A percentile compares a stretch with the other conserved stretches of the same genome.
Conservation (phyloP, 345 rosid species). For the Brassica rapa region DNA sequence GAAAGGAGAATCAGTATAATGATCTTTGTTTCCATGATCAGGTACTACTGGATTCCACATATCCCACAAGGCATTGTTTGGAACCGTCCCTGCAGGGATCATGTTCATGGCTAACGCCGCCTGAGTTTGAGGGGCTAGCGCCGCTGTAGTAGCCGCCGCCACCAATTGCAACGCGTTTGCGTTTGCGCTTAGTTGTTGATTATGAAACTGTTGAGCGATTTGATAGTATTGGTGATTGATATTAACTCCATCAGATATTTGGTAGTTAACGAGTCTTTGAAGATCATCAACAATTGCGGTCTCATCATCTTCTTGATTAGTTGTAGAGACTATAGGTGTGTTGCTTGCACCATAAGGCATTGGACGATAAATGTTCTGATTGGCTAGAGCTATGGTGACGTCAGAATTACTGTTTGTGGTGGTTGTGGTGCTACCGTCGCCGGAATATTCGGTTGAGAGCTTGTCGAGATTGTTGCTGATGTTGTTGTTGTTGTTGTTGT, state of each 20-base stretch:
- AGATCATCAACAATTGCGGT: slow-evolving; percentile 61
- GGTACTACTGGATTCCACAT: slow-evolving; percentile 74
- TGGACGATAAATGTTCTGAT: slow-evolving; percentile 55
- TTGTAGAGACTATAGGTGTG: slow-evolving; percentile 29
- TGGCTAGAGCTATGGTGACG: slow-evolving; percentile 67
- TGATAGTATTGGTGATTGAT: slow-evolving; percentile 49
- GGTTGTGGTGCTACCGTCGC: slow-evolving; percentile 49
- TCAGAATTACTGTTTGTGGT: slow-evolving; percentile 56
- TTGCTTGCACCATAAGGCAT: slow-evolving; percentile 42
- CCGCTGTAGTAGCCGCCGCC: slow-evolving; percentile 32
- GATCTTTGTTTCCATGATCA: slow-evolving; percentile 54
- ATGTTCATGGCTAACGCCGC: slow-evolving; percentile 48
- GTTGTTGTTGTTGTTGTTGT: slow-evolving; percentile 30
- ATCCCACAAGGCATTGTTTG: slow-evolving; percentile 65
- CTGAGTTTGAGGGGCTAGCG: slow-evolving; percentile 42
- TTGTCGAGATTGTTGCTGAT: slow-evolving; percentile 41
- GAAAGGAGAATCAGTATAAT: slow-evolving; percentile 52
- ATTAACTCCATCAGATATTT: slow-evolving; percentile 46
- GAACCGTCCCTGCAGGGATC: slow-evolving; percentile 47
- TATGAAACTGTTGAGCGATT: slow-evolving; percentile 47
- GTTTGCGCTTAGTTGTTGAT: slow-evolving; percentile 46
- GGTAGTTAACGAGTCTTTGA: slow-evolving; percentile 66
- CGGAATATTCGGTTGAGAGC: slow-evolving; percentile 42
- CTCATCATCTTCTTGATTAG: slow-evolving; percentile 35
- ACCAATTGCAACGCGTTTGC: slow-evolving; percentile 46